Evolutionary conservation across 257 asterid genomes (phyloP), one percentile per base, ranked within the genome.

Genomic region (Galeopsis tetrahit): DNA sequence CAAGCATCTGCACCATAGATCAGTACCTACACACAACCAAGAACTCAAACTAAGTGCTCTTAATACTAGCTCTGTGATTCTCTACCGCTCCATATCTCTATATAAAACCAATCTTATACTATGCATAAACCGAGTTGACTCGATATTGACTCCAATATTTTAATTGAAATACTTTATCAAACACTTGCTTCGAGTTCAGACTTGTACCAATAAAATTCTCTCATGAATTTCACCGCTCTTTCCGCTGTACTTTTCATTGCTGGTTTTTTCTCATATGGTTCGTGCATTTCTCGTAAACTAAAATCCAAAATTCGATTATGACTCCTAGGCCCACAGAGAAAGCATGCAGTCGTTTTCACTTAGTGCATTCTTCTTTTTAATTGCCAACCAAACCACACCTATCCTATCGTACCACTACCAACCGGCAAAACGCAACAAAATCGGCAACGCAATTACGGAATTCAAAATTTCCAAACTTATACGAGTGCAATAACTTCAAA

Each of bases 371-470:
- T 14, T 65, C 68, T 33, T 13, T 17, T 36, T 28, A 53, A 43
- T 46, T 60, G 17, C 57, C 35, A 61, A 62, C 43, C 71, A 60
- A 63, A 66, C 64, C 62, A 43, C 9, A 36, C 57, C 60, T 52
- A 60, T 71, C 6, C 0, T 40, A 28, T 17, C n/a, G n/a, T 10
- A 7, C 11, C 28, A n/a, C 4, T 10, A 7, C 11, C 28, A n/a
- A 21, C 63, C 4, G 55, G 31, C 58, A 32, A 17, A 39, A 60
- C 40, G 52, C 31, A 43, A 5, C 66, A 62, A 4, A 55, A n/a
- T 10, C 15, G 46, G 28, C 10, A 33, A 6, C 2, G 51, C 72
- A 73, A 55, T 62, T 7, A 4, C 15, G 2, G 33, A 73, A 53
- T 14, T 52, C 17, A 2, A 66, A 28, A 52, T 56, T 28, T 6